Conservation (phyloP, 176 grass and related monocot genomes). For the Avena atlantica region DNA sequence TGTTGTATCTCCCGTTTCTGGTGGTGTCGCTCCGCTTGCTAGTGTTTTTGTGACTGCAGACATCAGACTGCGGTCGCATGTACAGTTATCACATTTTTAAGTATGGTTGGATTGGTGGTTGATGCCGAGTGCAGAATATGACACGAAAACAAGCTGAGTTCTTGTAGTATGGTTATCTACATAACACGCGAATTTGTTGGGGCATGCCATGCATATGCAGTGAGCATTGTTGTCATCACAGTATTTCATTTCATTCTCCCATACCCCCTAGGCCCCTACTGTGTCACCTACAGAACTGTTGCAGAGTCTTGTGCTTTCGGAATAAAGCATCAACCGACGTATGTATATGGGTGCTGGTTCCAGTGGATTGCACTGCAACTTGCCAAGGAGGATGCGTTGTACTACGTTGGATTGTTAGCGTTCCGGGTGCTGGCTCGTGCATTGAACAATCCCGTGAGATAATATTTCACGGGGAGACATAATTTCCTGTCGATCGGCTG, state of each 20-base stretch:
- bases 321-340: not conserved
- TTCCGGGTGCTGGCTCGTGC: not conserved
- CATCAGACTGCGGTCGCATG: conserved; percentile 13
- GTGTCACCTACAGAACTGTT: not conserved
- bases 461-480: conserved; percentile 6
- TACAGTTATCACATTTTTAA: conserved; percentile 23
- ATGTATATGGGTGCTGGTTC: not conserved
- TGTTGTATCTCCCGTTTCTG: conserved; percentile 15
- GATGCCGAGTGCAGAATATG: not conserved
- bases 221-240: not conserved
- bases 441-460: conserved; percentile 1
- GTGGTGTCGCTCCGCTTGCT: not conserved
- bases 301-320: not conserved
- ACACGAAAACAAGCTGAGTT: not conserved
- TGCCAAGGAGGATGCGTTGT: conserved; percentile 14
- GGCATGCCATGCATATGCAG: not conserved
- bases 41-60: not conserved
- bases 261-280: no score
- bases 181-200: no score
- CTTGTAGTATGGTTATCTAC: not conserved
- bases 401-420: conserved; percentile 20
- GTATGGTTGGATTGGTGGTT: not conserved
- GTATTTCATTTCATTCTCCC: not conserved
- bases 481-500: not conserved
- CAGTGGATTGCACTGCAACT: not conserved